Conservation (phyloP, 768 basidiomycete genomes). For the Mycena maculata region DNA sequence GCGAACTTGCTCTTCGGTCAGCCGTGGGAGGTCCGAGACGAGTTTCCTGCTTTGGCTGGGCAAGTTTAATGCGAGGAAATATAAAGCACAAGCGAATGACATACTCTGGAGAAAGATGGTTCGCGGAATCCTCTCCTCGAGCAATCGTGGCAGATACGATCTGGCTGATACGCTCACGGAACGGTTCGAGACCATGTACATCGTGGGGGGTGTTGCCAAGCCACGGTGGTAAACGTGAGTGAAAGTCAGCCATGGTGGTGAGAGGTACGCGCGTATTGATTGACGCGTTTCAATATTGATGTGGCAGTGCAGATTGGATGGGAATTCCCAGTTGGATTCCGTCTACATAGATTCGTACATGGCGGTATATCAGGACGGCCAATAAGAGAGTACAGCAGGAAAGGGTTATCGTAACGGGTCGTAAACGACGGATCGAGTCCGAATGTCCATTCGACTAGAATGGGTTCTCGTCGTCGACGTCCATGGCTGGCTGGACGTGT, state of each 20-base stretch:
- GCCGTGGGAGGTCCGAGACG: constrained; percentile 57
- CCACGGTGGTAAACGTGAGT: too few relatives aligned
- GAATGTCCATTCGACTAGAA: constrained; percentile 56
- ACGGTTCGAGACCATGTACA: background rate
- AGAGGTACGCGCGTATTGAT: constrained; percentile 11
- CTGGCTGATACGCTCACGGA: constrained; percentile 29
- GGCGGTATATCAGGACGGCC: constrained; percentile 28
- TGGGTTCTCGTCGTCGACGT: constrained; percentile 76
- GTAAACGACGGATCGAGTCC: constrained; percentile 6
- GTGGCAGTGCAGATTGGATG: background rate
- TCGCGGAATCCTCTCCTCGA: constrained; percentile 26
- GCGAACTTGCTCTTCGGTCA: constrained; percentile 62
- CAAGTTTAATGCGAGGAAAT: background rate
- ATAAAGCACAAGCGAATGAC: background rate
- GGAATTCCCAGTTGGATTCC: background rate
- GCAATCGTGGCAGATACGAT: constrained; percentile 27
- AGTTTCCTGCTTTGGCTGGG: constrained; percentile 55
- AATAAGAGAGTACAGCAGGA: constrained; percentile 24
- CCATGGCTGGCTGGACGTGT: constrained; percentile 47
- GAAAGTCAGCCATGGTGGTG: constrained; percentile 28
- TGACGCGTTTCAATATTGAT: background rate
- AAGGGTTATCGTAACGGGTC: constrained; percentile 28
- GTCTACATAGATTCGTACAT: constrained; percentile 28
- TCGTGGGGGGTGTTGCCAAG: constrained; percentile 15
- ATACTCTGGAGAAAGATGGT: constrained; percentile 29